Evolutionary conservation across 129 eudicot species (phyloP).

Genomic region (Artemisia tridentata): DNA sequence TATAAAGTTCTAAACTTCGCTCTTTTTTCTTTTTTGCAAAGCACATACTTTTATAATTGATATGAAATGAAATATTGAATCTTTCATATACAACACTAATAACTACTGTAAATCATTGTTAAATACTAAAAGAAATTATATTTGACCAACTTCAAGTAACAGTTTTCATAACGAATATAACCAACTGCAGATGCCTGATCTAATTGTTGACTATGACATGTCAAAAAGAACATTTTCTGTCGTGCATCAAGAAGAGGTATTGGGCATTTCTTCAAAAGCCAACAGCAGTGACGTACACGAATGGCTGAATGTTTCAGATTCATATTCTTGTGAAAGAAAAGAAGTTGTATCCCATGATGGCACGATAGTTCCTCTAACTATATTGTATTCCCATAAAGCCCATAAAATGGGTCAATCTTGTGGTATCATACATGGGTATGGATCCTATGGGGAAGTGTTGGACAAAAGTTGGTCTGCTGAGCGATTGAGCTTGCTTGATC

Average conservation of each 20-base stretch:
- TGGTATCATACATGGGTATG: constrained; percentile 80
- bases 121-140: constrained; percentile 10
- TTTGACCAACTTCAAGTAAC: neutral
- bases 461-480: constrained; percentile 86
- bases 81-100: constrained; percentile 1
- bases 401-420: constrained; percentile 63
- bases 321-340: constrained; percentile 60
- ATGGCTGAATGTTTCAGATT: constrained; percentile 49
- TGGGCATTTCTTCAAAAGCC: constrained; percentile 33
- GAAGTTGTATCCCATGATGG: constrained; percentile 77
- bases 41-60: too few species aligned
- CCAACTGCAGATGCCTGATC: constrained; percentile 71
- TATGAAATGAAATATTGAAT: neutral
- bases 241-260: constrained; percentile 79
- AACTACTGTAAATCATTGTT: neutral
- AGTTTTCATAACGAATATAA: neutral
- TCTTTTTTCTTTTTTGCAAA: neutral
- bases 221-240: constrained; percentile 44
- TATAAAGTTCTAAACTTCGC: constrained; percentile 20
- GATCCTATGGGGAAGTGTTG: constrained; percentile 81
- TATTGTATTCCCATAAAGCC: constrained; percentile 56
- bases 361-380: constrained; percentile 61
- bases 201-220: constrained; percentile 82
- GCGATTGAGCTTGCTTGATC: constrained; percentile 83
- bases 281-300: constrained; percentile 21